Evolutionary conservation across 208 protist species (phyloP).

Genomic region (Phytomonas sp.): DNA sequence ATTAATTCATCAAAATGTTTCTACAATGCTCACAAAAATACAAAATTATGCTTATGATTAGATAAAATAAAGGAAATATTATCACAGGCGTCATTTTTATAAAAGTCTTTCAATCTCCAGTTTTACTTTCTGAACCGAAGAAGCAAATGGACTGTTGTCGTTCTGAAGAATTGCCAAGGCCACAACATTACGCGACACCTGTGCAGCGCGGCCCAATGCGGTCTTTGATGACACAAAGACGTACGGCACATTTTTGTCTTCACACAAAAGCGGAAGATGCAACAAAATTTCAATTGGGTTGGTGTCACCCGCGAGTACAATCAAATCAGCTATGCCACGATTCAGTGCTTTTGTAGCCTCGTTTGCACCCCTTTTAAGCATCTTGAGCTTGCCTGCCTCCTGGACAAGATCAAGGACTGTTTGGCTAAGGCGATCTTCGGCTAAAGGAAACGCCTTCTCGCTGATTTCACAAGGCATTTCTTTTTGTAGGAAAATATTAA

Average conservation of each 20-base stretch:
- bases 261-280: constrained; percentile 99
- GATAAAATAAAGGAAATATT: constrained; percentile 3
- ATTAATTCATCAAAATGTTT: neutral
- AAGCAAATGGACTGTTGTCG: constrained; percentile 94
- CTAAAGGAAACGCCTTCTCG: constrained; percentile 98
- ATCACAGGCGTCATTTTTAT: constrained; percentile 30
- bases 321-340: constrained; percentile 97
- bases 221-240: constrained; percentile 98
- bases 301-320: constrained; percentile 99
- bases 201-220: constrained; percentile 97
- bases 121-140: constrained; percentile 96
- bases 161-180: constrained; percentile 93
- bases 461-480: constrained; percentile 88
- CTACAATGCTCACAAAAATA: neutral
- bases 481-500: constrained; percentile 15
- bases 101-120: constrained; percentile 96
- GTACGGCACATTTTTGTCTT: constrained; percentile 99
- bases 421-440: constrained; percentile 92
- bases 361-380: constrained; percentile 99
- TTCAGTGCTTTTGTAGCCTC: constrained; percentile 99
- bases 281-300: constrained; percentile 99
- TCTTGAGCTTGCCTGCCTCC: constrained; percentile 96
- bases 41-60: constrained; percentile 2
- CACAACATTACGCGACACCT: constrained; percentile 97
- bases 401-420: constrained; percentile 97